phyloP scores from a whole-genome alignment of 768 basidiomycete species.

The Boletus tylopilopsis region DNA sequence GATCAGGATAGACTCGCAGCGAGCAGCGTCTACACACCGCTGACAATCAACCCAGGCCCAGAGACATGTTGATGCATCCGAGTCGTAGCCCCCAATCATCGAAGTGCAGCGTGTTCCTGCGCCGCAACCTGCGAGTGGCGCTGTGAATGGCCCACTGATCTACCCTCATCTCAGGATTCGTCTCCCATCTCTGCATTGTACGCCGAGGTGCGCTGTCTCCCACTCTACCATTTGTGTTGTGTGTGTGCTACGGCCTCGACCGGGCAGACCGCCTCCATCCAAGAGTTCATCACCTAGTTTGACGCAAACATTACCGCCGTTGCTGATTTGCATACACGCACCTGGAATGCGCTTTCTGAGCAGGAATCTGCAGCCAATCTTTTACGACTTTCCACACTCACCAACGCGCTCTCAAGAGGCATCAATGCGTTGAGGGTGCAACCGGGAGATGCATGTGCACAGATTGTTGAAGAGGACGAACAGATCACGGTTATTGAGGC shows the following conservation, averaged over 20 bases:
- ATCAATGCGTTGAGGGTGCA: conserved; percentile 54
- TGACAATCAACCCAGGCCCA: conserved; percentile 46
- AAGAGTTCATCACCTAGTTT: conserved; percentile 43
- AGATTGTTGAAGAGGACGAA: conserved; percentile 66
- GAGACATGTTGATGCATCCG: conserved; percentile 38
- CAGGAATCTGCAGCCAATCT: conserved; percentile 38
- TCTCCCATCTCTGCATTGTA: conserved; percentile 33
- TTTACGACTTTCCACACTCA: conserved; percentile 52
- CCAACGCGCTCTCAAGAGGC: conserved; percentile 53
- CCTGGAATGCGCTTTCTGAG: conserved; percentile 48
- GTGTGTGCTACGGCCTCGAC: neutral
- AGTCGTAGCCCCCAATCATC: conserved; percentile 22
- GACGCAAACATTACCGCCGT: conserved; percentile 44
- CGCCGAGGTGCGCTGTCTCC: conserved; percentile 22
- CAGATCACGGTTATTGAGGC: conserved; percentile 60
- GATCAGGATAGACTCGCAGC: conserved; percentile 72
- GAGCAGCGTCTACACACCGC: conserved; percentile 38
- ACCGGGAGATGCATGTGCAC: conserved; percentile 27
- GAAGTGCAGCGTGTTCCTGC: conserved; percentile 23
- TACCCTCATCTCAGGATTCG: conserved; percentile 9
- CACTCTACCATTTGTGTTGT: neutral
- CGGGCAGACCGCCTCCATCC: conserved; percentile 46
- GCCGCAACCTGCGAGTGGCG: conserved; percentile 2
- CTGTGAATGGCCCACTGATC: conserved; percentile 4
- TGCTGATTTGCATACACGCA: conserved; percentile 47